These are phyloP conservation scores for Aspergillus nomiae DNA, from an alignment of 2,329 filamentous ascomycete genomes.

Conservation along the genomic window DNA sequence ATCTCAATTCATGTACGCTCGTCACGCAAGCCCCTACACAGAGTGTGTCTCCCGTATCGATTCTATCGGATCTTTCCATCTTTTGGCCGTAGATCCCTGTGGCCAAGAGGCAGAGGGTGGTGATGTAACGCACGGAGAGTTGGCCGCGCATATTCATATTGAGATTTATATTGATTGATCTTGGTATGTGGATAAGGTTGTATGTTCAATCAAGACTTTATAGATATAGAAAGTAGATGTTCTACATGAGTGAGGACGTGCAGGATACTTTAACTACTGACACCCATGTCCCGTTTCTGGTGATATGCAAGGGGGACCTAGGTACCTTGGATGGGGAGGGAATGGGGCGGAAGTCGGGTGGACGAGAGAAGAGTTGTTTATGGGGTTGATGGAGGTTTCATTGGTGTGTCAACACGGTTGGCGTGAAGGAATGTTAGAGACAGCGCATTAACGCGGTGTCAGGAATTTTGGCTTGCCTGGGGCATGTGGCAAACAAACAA, in stretches of 20 bases:
- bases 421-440: not conserved
- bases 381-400: not conserved
- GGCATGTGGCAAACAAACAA: not conserved
- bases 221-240: not conserved
- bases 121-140: slow-evolving; percentile 16
- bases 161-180: not conserved
- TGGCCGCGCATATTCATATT: slow-evolving; percentile 4
- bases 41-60: slow-evolving; percentile 14
- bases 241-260: not conserved
- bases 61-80: slow-evolving; percentile 6
- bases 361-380: not conserved
- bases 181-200: not conserved
- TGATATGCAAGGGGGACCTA: slow-evolving; percentile 1
- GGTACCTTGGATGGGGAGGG: not conserved
- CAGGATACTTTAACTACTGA: not conserved
- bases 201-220: not conserved
- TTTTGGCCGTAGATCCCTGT: slow-evolving; percentile 8
- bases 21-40: slow-evolving; percentile 11
- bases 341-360: no score
- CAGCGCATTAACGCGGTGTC: not conserved
- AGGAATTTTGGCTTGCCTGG: not conserved
- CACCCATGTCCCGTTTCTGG: not conserved
- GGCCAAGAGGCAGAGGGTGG: slow-evolving; percentile 20
- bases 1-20: not conserved
- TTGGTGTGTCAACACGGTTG: not conserved